Conservation (phyloP, 148 eudicot genomes). For the Chenopodium quinoa region DNA sequence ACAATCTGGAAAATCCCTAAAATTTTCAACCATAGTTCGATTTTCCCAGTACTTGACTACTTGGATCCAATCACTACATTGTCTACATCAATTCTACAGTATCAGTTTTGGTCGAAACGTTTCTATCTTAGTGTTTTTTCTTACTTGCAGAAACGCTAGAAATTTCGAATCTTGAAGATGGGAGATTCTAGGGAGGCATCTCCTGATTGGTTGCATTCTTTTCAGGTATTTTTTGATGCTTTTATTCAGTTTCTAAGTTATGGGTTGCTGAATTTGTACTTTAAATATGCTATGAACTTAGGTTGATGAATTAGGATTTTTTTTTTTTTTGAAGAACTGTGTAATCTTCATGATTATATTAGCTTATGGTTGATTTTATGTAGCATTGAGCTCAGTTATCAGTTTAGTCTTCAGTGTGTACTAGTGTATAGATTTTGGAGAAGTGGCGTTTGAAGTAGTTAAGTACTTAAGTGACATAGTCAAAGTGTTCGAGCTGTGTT, state of each 20-base stretch:
- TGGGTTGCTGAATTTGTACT: background rate
- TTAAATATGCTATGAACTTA: background rate
- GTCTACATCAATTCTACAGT: background rate
- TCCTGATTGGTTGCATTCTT: conserved; percentile 72
- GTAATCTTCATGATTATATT: background rate
- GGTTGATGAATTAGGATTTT: background rate
- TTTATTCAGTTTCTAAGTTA: background rate
- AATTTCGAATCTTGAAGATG: conserved; percentile 25
- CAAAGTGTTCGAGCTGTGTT: background rate
- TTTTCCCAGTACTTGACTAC: background rate
- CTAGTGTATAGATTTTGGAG: background rate
- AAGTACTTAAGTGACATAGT: background rate
- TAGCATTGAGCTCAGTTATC: background rate
- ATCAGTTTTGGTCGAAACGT: background rate
- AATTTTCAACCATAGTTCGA: too few species aligned
- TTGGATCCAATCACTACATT: background rate
- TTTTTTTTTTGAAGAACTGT: background rate
- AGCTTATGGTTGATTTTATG: background rate
- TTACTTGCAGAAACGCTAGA: background rate
- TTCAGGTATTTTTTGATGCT: conserved; percentile 38
- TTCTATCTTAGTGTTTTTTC: background rate
- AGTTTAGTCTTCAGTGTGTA: background rate
- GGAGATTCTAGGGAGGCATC: conserved; percentile 52
- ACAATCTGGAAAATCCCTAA: background rate
- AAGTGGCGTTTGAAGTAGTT: background rate